A percentile compares a stretch with the other conserved stretches of the same genome.
These are phyloP conservation scores for Lotmaria passim DNA, from an alignment of 208 protist genomes.

Conservation along the genomic window DNA sequence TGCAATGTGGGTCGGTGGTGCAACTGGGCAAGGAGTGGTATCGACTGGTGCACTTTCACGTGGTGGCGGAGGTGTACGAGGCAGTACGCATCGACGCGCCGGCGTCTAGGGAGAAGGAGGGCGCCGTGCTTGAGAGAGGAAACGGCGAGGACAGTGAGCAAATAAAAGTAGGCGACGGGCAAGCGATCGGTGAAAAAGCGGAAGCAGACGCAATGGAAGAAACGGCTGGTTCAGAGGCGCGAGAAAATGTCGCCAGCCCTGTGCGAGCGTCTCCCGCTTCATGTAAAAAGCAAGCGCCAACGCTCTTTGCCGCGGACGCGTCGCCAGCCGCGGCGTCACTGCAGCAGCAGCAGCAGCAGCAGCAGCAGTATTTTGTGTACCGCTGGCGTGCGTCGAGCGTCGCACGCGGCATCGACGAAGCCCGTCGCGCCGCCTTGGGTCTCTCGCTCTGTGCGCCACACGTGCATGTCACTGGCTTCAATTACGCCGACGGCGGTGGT, in stretches of 20 bases:
- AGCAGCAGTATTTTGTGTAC: slow-evolving; percentile 59
- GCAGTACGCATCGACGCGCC: slow-evolving; percentile 39
- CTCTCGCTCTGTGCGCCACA: slow-evolving; percentile 50
- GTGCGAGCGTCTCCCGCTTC: not conserved
- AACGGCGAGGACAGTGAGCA: not conserved
- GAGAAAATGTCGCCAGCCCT: not conserved
- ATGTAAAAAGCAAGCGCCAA: not conserved
- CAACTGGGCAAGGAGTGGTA: slow-evolving; percentile 44
- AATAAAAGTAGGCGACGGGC: not conserved
- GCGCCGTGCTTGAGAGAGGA: no score
- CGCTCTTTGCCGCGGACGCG: slow-evolving; percentile 10
- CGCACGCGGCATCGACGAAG: slow-evolving; percentile 48
- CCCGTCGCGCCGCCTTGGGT: slow-evolving; percentile 67
- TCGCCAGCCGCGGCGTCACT: not conserved
- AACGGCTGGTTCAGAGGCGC: no score
- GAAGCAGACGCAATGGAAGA: no score
- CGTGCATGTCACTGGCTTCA: slow-evolving; percentile 50
- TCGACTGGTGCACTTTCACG: slow-evolving; percentile 53
- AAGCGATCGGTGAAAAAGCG: not conserved
- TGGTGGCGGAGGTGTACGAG: slow-evolving; percentile 80
- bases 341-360: slow-evolving; percentile 22
- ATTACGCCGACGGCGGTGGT: slow-evolving; percentile 57
- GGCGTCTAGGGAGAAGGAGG: not conserved
- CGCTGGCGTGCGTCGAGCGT: slow-evolving; percentile 59
- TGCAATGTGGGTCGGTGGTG: slow-evolving; percentile 51